Conservation (phyloP, 805 yeast species). For the Alloascoidea africana region DNA sequence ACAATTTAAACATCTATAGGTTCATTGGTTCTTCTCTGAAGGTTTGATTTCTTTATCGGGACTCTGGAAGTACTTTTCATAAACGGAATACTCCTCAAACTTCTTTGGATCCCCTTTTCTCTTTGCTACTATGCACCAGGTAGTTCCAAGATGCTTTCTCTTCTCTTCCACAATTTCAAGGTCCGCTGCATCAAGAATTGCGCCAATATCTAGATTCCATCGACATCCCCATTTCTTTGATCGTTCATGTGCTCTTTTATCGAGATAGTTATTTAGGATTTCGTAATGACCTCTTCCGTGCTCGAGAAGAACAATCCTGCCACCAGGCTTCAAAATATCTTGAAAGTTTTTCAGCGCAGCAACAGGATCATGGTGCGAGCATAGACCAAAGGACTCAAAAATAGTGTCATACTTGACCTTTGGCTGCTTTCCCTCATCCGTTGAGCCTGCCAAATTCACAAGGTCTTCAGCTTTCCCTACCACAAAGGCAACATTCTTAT, state of each 20-base stretch:
- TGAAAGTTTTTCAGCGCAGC: slow-evolving; percentile 64
- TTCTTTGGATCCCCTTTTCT: slow-evolving; percentile 48
- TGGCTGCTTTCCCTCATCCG: slow-evolving; percentile 14
- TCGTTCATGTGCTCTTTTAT: slow-evolving; percentile 69
- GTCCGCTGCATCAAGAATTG: slow-evolving; percentile 69
- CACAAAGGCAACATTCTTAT: slow-evolving; percentile 66
- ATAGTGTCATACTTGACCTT: slow-evolving; percentile 74
- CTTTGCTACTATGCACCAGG: slow-evolving; percentile 74
- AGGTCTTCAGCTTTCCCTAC: slow-evolving; percentile 84
- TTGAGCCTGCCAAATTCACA: slow-evolving; percentile 31
- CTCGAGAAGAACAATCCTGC: slow-evolving; percentile 74
- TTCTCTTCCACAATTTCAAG: slow-evolving; percentile 68
- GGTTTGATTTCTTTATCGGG: no score
- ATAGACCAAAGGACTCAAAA: slow-evolving; percentile 86
- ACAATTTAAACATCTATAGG: no score
- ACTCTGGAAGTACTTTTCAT: slow-evolving; percentile 37
- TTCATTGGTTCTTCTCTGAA: no score
- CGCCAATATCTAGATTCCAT: slow-evolving; percentile 93
- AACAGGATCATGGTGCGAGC: slow-evolving; percentile 92
- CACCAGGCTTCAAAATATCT: slow-evolving; percentile 68
- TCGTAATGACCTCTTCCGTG: slow-evolving; percentile 84
- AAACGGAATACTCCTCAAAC: slow-evolving; percentile 29
- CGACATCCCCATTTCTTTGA: slow-evolving; percentile 92
- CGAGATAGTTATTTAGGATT: slow-evolving; percentile 65
- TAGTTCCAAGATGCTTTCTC: slow-evolving; percentile 81